Base-by-base conservation (phyloP, 176 grass and related monocot species). In the Calamus simplicifolius region DNA sequence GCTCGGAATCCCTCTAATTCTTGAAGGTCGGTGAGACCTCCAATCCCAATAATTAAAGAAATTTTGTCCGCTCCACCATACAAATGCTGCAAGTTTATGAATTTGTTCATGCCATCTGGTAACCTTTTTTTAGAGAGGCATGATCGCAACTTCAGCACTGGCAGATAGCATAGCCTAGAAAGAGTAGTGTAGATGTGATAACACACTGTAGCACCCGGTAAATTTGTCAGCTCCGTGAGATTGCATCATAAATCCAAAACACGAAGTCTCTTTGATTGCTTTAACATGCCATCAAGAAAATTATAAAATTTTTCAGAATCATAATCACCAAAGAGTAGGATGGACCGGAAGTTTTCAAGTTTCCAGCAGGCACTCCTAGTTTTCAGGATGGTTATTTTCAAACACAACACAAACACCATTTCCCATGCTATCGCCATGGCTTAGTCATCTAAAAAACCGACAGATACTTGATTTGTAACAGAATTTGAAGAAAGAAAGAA, bases 1-100 rank as follows among this genome's bases (percentile, higher is more conserved):
- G 66, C 65, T 4, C 4, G 51, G 19, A 81, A 81, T 27, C 19
- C 23, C 17, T 25, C 25, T 27, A 81, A 59, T 55, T 81, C 63
- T 38, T 75, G 71, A 35, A 81, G 64, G 8, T 23, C 48, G 14
- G 50, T 56, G 21, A 82, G 49, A 25, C 61, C 71, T 21, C 60
- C 56, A 29, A 82, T 70, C 15, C 48, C 29, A 30, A 55, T 10
- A 61, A 76, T 60, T 25, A 25, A 27, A 58, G 71, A 57, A 72
- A 74, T 56, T 27, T 21, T 55, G 3, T 51, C 28, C 16, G 31
- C 27, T 19, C 52, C 17, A 5, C 49, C 54, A 59, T 67, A 49
- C 4, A 81, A 69, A 59, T 70, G 71, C 0, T 65, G 61, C 4
- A 81, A 68, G 51, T 70, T 81, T 14, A 75, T 57, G 8, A 82